phyloP scores from a whole-genome alignment of 2,329 filamentous ascomycete species.

The Penicillium sp. region DNA sequence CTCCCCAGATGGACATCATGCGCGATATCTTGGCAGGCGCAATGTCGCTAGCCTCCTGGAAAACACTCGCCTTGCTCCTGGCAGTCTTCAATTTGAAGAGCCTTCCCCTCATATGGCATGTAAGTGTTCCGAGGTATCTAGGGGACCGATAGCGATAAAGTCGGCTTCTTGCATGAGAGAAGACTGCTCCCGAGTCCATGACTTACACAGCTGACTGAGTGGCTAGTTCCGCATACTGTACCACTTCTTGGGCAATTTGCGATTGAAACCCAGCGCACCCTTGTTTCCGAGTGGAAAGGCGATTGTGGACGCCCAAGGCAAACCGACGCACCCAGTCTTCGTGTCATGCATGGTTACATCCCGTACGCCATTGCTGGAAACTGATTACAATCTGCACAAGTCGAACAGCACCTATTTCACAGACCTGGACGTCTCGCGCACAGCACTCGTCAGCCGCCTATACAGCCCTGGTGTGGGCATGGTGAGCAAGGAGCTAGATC shows the following conservation, averaged over 20 bases:
- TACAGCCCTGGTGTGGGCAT: conserved; percentile 59
- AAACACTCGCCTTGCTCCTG: conserved; percentile 37
- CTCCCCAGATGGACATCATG: conserved; percentile 24
- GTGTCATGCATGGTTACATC: conserved; percentile 68
- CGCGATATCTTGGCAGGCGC: conserved; percentile 23
- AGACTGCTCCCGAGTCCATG: not conserved
- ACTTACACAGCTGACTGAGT: conserved; percentile 14
- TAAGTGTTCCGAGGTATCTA: conserved; percentile 26
- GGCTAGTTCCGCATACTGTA: conserved; percentile 61
- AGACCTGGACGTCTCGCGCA: conserved; percentile 81
- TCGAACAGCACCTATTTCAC: conserved; percentile 84
- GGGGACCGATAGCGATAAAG: not conserved
- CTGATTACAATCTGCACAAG: conserved; percentile 85
- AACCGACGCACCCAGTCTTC: conserved; percentile 66
- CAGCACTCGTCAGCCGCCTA: conserved; percentile 74
- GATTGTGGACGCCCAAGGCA: conserved; percentile 35
- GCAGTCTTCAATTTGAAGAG: conserved; percentile 41
- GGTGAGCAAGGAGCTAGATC: conserved; percentile 55
- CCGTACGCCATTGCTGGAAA: conserved; percentile 71
- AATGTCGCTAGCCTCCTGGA: conserved; percentile 35
- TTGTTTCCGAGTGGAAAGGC: conserved; percentile 45
- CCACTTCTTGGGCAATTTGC: conserved; percentile 57
- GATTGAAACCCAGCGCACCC: conserved; percentile 51
- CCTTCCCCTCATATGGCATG: conserved; percentile 43
- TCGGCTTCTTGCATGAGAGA: not conserved